phyloP scores from a whole-genome alignment of 2,329 filamentous ascomycete genomes.

The Cylindrodendrum hubeiense region DNA sequence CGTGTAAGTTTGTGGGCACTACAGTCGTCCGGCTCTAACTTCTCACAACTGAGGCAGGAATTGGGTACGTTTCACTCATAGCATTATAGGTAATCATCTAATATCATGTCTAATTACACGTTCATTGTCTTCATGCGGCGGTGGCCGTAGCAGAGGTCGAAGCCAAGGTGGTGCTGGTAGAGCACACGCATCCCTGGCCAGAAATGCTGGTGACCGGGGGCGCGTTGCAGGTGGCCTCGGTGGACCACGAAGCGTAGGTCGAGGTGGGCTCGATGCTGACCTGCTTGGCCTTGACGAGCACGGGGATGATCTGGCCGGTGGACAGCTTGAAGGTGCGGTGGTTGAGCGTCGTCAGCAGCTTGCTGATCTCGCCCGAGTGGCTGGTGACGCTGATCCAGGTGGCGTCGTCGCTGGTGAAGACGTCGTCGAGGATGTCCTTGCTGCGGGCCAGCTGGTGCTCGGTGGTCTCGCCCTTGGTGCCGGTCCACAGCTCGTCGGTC shows the following conservation, averaged over 20 bases:
- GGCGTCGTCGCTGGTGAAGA: conserved; percentile 64
- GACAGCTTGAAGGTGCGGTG: conserved; percentile 72
- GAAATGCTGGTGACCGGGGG: conserved; percentile 59
- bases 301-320: conserved; percentile 78
- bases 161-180: conserved; percentile 38
- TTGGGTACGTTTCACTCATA: neutral
- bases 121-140: neutral
- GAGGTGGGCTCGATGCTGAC: conserved; percentile 43
- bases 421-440: conserved; percentile 65
- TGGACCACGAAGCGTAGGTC: conserved; percentile 50
- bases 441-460: conserved; percentile 63
- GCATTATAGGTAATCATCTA: neutral
- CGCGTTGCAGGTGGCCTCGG: conserved; percentile 57
- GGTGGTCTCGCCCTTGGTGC: conserved; percentile 55
- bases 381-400: conserved; percentile 71
- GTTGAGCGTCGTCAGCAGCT: conserved; percentile 66
- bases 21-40: no score
- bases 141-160: conserved; percentile 33
- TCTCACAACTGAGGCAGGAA: no score
- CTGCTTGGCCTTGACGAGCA: conserved; percentile 71
- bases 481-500: conserved; percentile 60
- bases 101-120: neutral
- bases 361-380: conserved; percentile 69
- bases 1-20: neutral
- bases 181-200: conserved; percentile 57